Percentiles rank a stretch among this genome's conserved stretches.
Evolutionary conservation across 2,329 filamentous ascomycete species (phyloP).

Genomic region (Sporothrix phasma): DNA sequence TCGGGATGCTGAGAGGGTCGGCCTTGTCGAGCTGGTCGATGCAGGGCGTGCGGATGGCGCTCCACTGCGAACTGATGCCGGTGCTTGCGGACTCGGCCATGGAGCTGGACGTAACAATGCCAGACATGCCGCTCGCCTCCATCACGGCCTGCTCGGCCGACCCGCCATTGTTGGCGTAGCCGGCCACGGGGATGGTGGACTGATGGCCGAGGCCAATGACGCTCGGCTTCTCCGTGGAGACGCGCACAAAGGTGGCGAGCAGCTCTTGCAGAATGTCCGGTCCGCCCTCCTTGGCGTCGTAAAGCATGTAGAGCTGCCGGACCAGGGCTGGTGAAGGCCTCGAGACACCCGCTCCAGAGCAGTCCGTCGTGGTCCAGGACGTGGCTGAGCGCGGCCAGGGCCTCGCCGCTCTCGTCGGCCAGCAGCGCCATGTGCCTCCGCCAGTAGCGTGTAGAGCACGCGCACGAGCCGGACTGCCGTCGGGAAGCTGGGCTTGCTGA

Average conservation of each 20-base stretch:
- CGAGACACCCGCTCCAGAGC: constrained; percentile 86
- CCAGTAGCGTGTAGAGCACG: constrained; percentile 71
- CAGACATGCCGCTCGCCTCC: constrained; percentile 77
- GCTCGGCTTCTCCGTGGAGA: constrained; percentile 82
- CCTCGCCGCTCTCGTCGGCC: constrained; percentile 70
- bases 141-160: constrained; percentile 76
- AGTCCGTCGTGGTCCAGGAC: constrained; percentile 78
- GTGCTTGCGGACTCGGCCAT: constrained; percentile 56
- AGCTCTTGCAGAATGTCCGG: constrained; percentile 72
- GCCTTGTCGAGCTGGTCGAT: constrained; percentile 92
- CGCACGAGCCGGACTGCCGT: constrained; percentile 73
- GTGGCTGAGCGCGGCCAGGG: constrained; percentile 70
- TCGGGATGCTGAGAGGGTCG: constrained; percentile 77
- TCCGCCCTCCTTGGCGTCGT: constrained; percentile 62
- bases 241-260: constrained; percentile 78
- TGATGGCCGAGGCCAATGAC: constrained; percentile 84
- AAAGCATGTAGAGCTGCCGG: constrained; percentile 68
- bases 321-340: constrained; percentile 73
- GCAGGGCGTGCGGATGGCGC: constrained; percentile 72
- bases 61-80: constrained; percentile 88
- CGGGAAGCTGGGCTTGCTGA: constrained; percentile 69
- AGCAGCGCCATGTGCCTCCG: constrained; percentile 68
- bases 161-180: constrained; percentile 42
- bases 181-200: constrained; percentile 66
- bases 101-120: constrained; percentile 69